Percentiles rank a stretch among this genome's conserved stretches.
Evolutionary conservation across 1,284 basidiomycete species (phyloP).

Genomic region (Ustilago curta): DNA sequence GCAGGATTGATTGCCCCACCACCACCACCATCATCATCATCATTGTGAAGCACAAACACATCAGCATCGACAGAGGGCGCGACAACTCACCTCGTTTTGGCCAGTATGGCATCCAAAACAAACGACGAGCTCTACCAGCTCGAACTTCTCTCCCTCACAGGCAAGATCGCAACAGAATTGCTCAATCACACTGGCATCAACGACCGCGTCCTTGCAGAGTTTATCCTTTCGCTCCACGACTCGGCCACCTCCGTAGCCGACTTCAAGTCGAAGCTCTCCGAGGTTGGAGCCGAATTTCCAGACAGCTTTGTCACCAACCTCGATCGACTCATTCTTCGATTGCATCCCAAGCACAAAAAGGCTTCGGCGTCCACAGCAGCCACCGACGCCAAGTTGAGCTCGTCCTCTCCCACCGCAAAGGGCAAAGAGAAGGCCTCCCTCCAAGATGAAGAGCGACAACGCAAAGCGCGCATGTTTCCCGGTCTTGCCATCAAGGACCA

Average conservation of each 20-base stretch:
- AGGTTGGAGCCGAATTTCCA: conserved; percentile 86
- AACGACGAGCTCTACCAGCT: conserved; percentile 65
- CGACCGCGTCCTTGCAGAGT: conserved; percentile 94
- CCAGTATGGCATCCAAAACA: conserved; percentile 17
- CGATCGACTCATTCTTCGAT: conserved; percentile 89
- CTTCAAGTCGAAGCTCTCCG: conserved; percentile 85
- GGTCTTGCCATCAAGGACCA: conserved; percentile 87
- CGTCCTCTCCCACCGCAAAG: conserved; percentile 61
- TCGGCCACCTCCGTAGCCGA: conserved; percentile 79
- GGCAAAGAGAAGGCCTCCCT: conserved; percentile 71
- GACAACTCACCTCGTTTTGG: neutral
- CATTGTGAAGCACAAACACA: neutral
- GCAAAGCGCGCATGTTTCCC: conserved; percentile 87
- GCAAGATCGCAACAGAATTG: conserved; percentile 65
- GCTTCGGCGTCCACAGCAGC: conserved; percentile 19
- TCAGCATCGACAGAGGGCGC: too few species aligned
- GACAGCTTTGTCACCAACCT: conserved; percentile 90
- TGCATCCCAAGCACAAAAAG: conserved; percentile 88
- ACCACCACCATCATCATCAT: neutral
- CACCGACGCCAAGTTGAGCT: conserved; percentile 68
- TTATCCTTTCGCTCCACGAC: conserved; percentile 91
- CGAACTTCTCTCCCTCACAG: conserved; percentile 64
- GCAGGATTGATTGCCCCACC: too few species aligned
- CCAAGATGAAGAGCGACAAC: conserved; percentile 75
- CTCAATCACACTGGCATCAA: conserved; percentile 75